Conservation (phyloP, 208 protist species). For the Trypanosoma lewisi region DNA sequence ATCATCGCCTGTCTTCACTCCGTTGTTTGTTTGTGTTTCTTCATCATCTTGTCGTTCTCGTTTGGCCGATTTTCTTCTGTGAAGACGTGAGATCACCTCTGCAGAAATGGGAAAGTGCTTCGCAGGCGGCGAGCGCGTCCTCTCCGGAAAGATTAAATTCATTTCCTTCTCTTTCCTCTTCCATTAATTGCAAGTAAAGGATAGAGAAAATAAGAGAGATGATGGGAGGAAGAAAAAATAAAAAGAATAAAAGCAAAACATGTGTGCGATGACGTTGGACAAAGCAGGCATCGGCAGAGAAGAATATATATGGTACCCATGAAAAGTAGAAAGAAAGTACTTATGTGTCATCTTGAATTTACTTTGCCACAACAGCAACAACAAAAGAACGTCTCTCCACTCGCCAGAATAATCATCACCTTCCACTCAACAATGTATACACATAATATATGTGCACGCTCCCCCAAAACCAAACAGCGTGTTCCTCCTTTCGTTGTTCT, state of each 20-base stretch:
- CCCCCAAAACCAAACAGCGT: too few species aligned
- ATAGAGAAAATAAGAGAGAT: background rate
- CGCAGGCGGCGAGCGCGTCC: background rate
- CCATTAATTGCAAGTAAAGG: background rate
- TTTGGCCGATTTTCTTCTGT: background rate
- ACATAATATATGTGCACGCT: too few species aligned
- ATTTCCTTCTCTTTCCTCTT: conserved; percentile 3
- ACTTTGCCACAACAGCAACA: too few species aligned
- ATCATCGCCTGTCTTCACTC: background rate
- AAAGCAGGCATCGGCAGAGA: too few species aligned
- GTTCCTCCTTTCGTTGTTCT: too few species aligned
- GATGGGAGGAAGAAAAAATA: background rate
- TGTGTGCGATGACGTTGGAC: too few species aligned
- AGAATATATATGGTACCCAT: background rate
- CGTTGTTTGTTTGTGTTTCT: background rate
- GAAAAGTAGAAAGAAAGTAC: background rate
- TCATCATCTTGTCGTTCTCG: background rate
- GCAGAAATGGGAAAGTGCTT: conserved; percentile 12
- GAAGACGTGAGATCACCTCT: background rate
- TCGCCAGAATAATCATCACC: too few species aligned
- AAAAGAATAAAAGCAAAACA: background rate
- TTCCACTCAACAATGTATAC: too few species aligned
- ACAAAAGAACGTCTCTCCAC: too few species aligned
- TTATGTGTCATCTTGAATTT: too few species aligned
- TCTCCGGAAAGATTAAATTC: conserved; percentile 20